Evolutionary conservation across 2,329 filamentous ascomycete species (phyloP), one percentile per base, ranked within the genome.

Genomic region (Helicocarpus griseus): DNA sequence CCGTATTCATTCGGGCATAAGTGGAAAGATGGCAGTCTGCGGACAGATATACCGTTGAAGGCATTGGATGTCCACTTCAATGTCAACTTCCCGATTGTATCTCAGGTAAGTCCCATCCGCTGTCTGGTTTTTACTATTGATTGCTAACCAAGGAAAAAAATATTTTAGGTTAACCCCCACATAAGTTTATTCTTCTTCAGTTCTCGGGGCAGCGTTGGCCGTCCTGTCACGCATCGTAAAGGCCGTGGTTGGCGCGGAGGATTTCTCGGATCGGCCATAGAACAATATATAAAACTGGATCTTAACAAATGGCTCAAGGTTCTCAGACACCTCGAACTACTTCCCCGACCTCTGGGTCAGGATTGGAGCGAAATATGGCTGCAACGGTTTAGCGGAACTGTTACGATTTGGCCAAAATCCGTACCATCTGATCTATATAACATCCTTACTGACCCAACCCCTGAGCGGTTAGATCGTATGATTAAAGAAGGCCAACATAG

Each of bases 141-240:
- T 49, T 41, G 19, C 31, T 28, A 36, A 46, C 31, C 17, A 40
- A n/a, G 28, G 38, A 46, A 46, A 28, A 40, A 43, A 21, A 36
- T 84, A 60, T 79, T 77, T 59, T 80, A 89, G 71, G 91, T 96
- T 46, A 98, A 98, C 67, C 93, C 93, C 1, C 93, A 98, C 67
- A 91, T 98, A 69, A 97, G 95, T 63, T 82, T 97, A 26, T 98
- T 98, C 77, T 97, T 98, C 79, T 98, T 97, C 75, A 93, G 87
- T 28, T 95, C 90, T 0, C 81, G 93, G 29, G 93, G 93, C 11
- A 86, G 87, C 0, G 91, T 97, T 8, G 93, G 93, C 4, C 84
- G 88, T 49, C 93, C 93, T 8, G 93, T 97, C 17, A 96, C 90
- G 0, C 93, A 98, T 68, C 86, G 93, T 50, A 85, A 86, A 60